Evolutionary conservation across 2,329 filamentous ascomycete genomes (phyloP).

Genomic region (Sclerotinia sclerotiorum): DNA sequence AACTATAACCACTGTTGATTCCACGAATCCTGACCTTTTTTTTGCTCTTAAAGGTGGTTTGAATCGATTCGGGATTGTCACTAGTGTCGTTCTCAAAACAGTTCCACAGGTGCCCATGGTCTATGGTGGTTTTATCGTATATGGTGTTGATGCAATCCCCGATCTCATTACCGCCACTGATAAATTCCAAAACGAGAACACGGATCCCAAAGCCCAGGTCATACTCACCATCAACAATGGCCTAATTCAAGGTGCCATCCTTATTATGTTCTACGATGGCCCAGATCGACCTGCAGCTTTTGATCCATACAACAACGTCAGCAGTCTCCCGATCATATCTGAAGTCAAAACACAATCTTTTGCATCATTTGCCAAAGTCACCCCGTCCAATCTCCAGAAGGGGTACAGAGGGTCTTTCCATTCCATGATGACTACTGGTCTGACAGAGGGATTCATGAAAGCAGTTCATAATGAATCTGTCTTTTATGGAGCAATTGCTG

Average conservation of each 20-base stretch:
- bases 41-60: slow-evolving; percentile 39
- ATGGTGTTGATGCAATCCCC: slow-evolving; percentile 30
- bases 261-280: slow-evolving; percentile 39
- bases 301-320: slow-evolving; percentile 28
- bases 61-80: slow-evolving; percentile 38
- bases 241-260: slow-evolving; percentile 22
- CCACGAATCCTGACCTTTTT: slow-evolving; percentile 39
- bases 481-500: slow-evolving; percentile 29
- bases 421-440: slow-evolving; percentile 36
- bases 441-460: slow-evolving; percentile 33
- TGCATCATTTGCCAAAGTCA: slow-evolving; percentile 26
- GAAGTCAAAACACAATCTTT: slow-evolving; percentile 7
- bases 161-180: slow-evolving; percentile 37
- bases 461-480: slow-evolving; percentile 31
- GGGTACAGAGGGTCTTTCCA: slow-evolving; percentile 37
- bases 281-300: slow-evolving; percentile 34
- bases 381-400: slow-evolving; percentile 29
- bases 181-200: slow-evolving; percentile 33
- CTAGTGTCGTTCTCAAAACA: slow-evolving; percentile 41
- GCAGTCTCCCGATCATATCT: slow-evolving; percentile 24
- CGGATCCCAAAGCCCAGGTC: slow-evolving; percentile 37
- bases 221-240: slow-evolving; percentile 37
- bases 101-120: slow-evolving; percentile 35
- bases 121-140: slow-evolving; percentile 37
- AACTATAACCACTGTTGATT: slow-evolving; percentile 38